Conservation (phyloP, 768 basidiomycete genomes). For the Lactarius sp. region DNA sequence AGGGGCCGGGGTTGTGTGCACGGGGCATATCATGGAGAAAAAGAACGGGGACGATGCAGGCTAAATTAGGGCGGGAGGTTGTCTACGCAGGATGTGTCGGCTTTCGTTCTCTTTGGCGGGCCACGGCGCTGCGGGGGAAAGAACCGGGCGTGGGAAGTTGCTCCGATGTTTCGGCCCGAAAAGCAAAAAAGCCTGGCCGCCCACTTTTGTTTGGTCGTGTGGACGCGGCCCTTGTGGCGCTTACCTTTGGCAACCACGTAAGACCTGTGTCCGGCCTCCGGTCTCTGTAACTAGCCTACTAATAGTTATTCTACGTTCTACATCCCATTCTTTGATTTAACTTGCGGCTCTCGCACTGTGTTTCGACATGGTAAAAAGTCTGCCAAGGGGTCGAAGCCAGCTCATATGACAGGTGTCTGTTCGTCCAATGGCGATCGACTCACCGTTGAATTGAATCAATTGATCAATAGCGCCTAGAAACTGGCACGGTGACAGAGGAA, state of each 20-base stretch:
- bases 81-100: constrained; percentile 24
- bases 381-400: neutral
- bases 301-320: constrained; percentile 6
- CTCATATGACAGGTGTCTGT: neutral
- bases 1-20: constrained; percentile 68
- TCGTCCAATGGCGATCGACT: neutral
- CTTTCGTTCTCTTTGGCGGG: constrained; percentile 26
- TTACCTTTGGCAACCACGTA: constrained; percentile 14
- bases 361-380: neutral
- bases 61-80: constrained; percentile 25
- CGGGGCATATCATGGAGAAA: constrained; percentile 85
- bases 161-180: constrained; percentile 23
- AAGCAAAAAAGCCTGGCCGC: constrained; percentile 22
- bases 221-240: constrained; percentile 19
- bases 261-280: neutral
- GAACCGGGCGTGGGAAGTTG: constrained; percentile 27
- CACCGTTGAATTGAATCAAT: neutral
- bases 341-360: neutral
- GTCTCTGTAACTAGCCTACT: constrained; percentile 3
- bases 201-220: constrained; percentile 22
- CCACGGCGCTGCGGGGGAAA: constrained; percentile 27
- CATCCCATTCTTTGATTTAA: neutral
- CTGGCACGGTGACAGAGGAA: neutral
- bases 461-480: neutral
- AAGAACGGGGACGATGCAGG: constrained; percentile 33